These are phyloP conservation scores for Blastocrithidia nonstop DNA, from an alignment of 208 protist genomes.

Conservation along the genomic window DNA sequence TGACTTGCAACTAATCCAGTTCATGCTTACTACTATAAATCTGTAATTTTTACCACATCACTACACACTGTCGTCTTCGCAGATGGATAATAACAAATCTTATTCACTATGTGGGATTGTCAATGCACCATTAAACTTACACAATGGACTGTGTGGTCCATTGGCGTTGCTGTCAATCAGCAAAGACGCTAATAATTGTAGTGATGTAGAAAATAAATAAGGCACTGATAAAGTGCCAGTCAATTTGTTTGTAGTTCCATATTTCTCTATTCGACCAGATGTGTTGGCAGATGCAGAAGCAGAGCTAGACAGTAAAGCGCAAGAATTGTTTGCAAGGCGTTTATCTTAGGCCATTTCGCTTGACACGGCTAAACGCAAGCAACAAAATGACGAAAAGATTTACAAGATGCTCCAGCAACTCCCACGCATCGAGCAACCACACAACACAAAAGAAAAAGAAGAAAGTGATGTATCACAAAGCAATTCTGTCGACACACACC, in stretches of 20 bases:
- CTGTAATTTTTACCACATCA: slow-evolving; percentile 18
- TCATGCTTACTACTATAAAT: slow-evolving; percentile 8
- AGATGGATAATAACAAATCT: too few species aligned
- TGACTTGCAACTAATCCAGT: slow-evolving; percentile 29
- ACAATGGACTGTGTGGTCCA: slow-evolving; percentile 12
- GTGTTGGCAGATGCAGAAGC: slow-evolving; percentile 67
- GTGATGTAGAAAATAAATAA: background rate
- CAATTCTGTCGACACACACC: too few species aligned
- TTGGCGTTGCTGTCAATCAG: slow-evolving; percentile 39
- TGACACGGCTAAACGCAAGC: slow-evolving; percentile 36
- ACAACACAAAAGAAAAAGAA: too few species aligned
- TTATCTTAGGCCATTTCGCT: slow-evolving; percentile 28
- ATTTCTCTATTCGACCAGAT: slow-evolving; percentile 60
- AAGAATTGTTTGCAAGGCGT: slow-evolving; percentile 40
- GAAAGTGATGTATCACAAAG: too few species aligned
- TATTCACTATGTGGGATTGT: slow-evolving; percentile 52
- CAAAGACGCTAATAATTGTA: slow-evolving; percentile 5
- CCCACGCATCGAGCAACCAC: slow-evolving; percentile 40
- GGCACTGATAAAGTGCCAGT: slow-evolving; percentile 3
- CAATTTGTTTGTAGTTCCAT: slow-evolving; percentile 44
- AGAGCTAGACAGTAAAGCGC: slow-evolving; percentile 50
- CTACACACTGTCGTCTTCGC: too few species aligned
- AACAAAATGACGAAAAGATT: slow-evolving; percentile 71
- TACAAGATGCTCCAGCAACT: slow-evolving; percentile 66
- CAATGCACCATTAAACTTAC: slow-evolving; percentile 35